Percentiles rank a stretch among this genome's conserved stretches.
Conservation (phyloP, 345 rosid species). For the Eucalyptus cloeziana region DNA sequence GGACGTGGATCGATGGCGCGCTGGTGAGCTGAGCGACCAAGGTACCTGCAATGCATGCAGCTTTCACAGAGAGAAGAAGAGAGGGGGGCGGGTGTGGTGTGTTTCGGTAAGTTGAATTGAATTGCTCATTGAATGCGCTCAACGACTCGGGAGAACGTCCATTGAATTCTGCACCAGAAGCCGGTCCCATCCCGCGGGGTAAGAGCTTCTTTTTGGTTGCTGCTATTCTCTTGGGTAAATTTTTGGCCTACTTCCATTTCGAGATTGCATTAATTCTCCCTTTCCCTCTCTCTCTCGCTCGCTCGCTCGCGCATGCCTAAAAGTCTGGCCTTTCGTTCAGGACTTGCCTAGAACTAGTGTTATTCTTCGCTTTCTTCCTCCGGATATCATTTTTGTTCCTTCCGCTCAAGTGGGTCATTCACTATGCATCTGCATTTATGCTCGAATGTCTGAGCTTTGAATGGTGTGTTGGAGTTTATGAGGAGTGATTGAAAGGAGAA, state of each 20-base stretch:
- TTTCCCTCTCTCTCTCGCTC: background rate
- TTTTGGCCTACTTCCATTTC: background rate
- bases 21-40: background rate
- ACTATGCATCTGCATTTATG: background rate
- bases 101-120: slow-evolving; percentile 4
- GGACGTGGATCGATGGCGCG: background rate
- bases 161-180: slow-evolving; percentile 35
- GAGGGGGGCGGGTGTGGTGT: background rate
- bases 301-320: background rate
- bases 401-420: background rate
- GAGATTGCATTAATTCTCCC: background rate
- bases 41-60: background rate
- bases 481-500: background rate
- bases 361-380: background rate
- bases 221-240: slow-evolving; percentile 5
- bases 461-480: background rate
- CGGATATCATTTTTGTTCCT: background rate
- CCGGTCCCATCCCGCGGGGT: slow-evolving; percentile 37
- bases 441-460: background rate
- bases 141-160: slow-evolving; percentile 36
- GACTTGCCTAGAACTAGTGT: background rate
- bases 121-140: slow-evolving; percentile 50
- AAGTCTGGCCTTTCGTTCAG: background rate
- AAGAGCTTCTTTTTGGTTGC: background rate
- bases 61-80: background rate